Percentiles rank a stretch among this genome's conserved stretches.
Conservation (phyloP, 805 yeast genomes). For the Saccharomycopsis sp. region DNA sequence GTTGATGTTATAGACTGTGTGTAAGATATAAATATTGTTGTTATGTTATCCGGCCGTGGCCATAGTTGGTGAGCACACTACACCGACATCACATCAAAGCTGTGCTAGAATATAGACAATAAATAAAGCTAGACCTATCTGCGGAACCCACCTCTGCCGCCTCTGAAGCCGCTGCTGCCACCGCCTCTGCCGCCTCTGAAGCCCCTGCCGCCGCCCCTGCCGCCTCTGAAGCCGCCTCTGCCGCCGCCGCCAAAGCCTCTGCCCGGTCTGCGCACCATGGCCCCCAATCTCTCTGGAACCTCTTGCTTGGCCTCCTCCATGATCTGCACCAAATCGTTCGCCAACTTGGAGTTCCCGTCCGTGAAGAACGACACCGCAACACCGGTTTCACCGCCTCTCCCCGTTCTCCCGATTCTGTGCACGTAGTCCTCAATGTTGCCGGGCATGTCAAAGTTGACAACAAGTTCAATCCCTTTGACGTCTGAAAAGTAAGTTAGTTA, state of each 20-base stretch:
- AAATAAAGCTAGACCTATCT: no score
- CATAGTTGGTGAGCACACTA: no score
- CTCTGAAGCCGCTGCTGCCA: constrained; percentile 33
- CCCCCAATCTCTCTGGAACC: constrained; percentile 70
- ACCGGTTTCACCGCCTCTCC: constrained; percentile 97
- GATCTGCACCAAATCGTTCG: constrained; percentile 82
- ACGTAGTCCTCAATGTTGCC: constrained; percentile 97
- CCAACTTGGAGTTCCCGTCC: constrained; percentile 75
- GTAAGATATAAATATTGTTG: no score
- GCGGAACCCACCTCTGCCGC: constrained; percentile 8
- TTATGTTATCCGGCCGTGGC: no score
- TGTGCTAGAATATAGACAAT: no score
- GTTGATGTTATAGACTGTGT: no score
- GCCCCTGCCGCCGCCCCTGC: constrained; percentile 42
- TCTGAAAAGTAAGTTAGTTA: constrained; percentile 53
- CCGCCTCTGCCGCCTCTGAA: constrained; percentile 35
- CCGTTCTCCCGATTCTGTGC: constrained; percentile 98
- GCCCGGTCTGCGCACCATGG: constrained; percentile 67
- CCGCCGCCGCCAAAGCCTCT: constrained; percentile 53
- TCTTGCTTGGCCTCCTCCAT: constrained; percentile 93
- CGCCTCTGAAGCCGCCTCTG: constrained; percentile 48
- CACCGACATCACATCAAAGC: no score
- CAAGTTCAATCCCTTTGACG: constrained; percentile 94
- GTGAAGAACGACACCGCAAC: constrained; percentile 94
- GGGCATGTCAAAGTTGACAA: constrained; percentile 95